phyloP scores from a whole-genome alignment of 2,329 filamentous ascomycete genomes.

The Epichloe coenophiala region DNA sequence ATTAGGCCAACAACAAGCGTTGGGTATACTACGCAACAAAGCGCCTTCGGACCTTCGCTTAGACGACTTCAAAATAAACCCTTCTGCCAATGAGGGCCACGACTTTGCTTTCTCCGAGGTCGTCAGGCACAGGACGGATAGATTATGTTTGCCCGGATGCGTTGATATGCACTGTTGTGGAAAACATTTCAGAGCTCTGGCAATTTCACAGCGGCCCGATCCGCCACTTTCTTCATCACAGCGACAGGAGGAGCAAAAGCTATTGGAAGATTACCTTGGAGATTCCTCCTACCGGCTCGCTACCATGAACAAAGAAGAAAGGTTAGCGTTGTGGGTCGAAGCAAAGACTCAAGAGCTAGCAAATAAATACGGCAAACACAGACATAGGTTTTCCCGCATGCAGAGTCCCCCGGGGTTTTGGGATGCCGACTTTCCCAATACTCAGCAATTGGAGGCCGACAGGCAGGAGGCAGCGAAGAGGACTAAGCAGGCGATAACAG shows the following conservation, averaged over 20 bases:
- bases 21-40: slow-evolving; percentile 38
- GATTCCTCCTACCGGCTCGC: slow-evolving; percentile 45
- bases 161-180: slow-evolving; percentile 66
- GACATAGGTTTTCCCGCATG: slow-evolving; percentile 57
- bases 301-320: slow-evolving; percentile 45
- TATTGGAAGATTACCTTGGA: slow-evolving; percentile 45
- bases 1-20: not conserved
- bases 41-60: slow-evolving; percentile 44
- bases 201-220: slow-evolving; percentile 33
- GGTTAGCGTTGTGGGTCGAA: slow-evolving; percentile 54
- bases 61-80: slow-evolving; percentile 74
- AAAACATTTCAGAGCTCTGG: slow-evolving; percentile 53
- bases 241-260: slow-evolving; percentile 29
- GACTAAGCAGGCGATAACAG: slow-evolving; percentile 51
- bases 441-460: slow-evolving; percentile 62
- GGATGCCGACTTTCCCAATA: slow-evolving; percentile 77
- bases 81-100: slow-evolving; percentile 53
- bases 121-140: slow-evolving; percentile 54
- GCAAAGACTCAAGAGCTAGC: slow-evolving; percentile 63
- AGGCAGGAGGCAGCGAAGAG: slow-evolving; percentile 49
- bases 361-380: slow-evolving; percentile 63
- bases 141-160: slow-evolving; percentile 61
- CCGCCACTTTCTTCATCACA: slow-evolving; percentile 21
- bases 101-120: slow-evolving; percentile 64
- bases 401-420: slow-evolving; percentile 83